Percentiles rank a stretch among this genome's conserved stretches.
Evolutionary conservation across 2,329 filamentous ascomycete species (phyloP).

Genomic region (Pseudopithomyces maydicus): DNA sequence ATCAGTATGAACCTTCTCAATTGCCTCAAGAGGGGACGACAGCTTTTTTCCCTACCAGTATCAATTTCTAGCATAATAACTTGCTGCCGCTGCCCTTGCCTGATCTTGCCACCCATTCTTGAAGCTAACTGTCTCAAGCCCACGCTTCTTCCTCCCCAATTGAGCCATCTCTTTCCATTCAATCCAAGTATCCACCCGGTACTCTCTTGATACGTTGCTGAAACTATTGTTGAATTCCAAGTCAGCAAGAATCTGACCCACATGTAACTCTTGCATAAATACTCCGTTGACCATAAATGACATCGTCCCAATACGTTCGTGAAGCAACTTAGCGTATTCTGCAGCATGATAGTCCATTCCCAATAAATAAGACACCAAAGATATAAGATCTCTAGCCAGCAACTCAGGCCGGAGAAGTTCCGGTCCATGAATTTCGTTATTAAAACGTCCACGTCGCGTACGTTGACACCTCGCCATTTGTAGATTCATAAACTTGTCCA

Average conservation of each 20-base stretch:
- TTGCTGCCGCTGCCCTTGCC: not conserved
- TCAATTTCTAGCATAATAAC: not conserved
- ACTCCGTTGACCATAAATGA: conserved; percentile 2
- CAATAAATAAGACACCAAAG: not conserved
- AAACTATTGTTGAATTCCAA: conserved; percentile 3
- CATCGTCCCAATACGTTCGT: conserved; percentile 5
- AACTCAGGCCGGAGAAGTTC: conserved; percentile 5
- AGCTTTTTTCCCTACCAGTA: too few species aligned
- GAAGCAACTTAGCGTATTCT: not conserved
- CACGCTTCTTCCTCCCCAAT: not conserved
- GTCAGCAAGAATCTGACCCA: conserved; percentile 6
- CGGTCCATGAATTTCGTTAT: not conserved
- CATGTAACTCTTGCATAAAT: not conserved
- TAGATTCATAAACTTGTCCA: not conserved
- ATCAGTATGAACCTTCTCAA: too few species aligned
- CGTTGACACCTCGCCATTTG: not conserved
- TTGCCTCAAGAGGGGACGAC: too few species aligned
- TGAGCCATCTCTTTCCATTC: conserved; percentile 1
- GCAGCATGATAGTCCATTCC: not conserved
- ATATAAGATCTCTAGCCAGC: not conserved
- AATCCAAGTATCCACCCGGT: not conserved
- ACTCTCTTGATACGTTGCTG: not conserved
- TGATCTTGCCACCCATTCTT: conserved; percentile 1
- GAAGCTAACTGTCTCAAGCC: not conserved
- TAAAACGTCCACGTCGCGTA: not conserved